Conservation (phyloP, 768 basidiomycete genomes). For the Mycena floridula region DNA sequence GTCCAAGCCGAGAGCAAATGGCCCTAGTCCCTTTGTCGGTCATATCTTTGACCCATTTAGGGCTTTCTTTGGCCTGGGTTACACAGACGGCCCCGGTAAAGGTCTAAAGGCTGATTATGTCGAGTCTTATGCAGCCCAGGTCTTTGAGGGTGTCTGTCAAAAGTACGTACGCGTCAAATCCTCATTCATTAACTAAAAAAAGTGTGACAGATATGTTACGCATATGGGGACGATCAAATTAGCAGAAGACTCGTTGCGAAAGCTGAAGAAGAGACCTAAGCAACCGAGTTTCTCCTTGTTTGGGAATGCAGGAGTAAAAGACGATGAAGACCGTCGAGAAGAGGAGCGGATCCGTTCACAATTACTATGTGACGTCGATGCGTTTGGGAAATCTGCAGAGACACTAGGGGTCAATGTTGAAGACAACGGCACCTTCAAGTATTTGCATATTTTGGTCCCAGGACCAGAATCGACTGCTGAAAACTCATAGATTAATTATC, state of each 20-base stretch:
- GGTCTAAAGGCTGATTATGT: constrained; percentile 51
- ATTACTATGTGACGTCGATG: constrained; percentile 81
- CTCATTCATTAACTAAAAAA: too few species aligned
- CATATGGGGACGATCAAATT: constrained; percentile 84
- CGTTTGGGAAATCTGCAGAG: constrained; percentile 73
- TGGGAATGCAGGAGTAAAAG: constrained; percentile 38
- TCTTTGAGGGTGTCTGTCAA: constrained; percentile 69
- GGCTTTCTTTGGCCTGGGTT: constrained; percentile 61
- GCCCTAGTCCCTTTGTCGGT: constrained; percentile 83
- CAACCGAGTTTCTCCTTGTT: constrained; percentile 72
- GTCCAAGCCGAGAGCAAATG: constrained; percentile 65
- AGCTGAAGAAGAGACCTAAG: constrained; percentile 85
- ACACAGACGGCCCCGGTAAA: constrained; percentile 52
- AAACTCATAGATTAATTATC: too few species aligned
- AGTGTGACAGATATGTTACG: constrained; percentile 70
- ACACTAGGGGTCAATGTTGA: constrained; percentile 61
- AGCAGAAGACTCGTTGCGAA: constrained; percentile 82
- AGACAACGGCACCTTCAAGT: too few species aligned
- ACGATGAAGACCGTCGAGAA: constrained; percentile 70
- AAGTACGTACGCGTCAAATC: constrained; percentile 48
- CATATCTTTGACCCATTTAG: constrained; percentile 77
- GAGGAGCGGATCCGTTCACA: constrained; percentile 85
- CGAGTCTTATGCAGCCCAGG: constrained; percentile 44
- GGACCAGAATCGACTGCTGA: too few species aligned
- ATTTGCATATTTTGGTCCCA: too few species aligned